phyloP scores from a whole-genome alignment of 768 basidiomycete species.

The Tylopilus subfusipes region DNA sequence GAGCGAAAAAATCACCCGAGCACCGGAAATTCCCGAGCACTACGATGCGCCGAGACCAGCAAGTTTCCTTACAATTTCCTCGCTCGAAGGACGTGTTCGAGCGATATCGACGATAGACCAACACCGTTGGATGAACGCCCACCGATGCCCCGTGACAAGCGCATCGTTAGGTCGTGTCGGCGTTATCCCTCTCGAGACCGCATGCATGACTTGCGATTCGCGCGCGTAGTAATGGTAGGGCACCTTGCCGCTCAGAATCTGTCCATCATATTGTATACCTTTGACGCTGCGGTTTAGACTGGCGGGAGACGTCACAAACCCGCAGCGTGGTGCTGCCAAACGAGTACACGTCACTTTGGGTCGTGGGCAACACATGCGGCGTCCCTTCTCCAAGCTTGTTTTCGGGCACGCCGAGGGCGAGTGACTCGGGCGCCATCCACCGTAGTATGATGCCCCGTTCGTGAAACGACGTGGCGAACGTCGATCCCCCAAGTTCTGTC shows the following conservation, averaged over 20 bases:
- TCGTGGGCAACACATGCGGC: neutral
- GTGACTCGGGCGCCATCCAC: slow-evolving; percentile 3
- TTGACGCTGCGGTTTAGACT: too few species aligned
- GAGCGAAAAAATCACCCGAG: too few species aligned
- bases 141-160: neutral
- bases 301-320: neutral
- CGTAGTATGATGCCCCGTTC: neutral
- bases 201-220: slow-evolving; percentile 10
- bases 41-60: neutral
- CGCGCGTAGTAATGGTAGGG: slow-evolving; percentile 14
- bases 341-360: slow-evolving; percentile 1
- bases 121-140: neutral
- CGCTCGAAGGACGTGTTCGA: neutral
- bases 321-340: neutral
- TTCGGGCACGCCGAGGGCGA: neutral
- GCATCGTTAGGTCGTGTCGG: neutral
- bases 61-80: neutral
- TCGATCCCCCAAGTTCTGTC: neutral
- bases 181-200: neutral
- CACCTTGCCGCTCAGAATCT: slow-evolving; percentile 12
- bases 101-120: neutral
- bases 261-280: neutral
- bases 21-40: neutral
- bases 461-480: neutral
- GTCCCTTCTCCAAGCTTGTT: neutral